Percentiles rank a stretch among this genome's conserved stretches.
Conservation (phyloP, 169 alveolate genomes). For the Plasmodium cynomolgi region DNA sequence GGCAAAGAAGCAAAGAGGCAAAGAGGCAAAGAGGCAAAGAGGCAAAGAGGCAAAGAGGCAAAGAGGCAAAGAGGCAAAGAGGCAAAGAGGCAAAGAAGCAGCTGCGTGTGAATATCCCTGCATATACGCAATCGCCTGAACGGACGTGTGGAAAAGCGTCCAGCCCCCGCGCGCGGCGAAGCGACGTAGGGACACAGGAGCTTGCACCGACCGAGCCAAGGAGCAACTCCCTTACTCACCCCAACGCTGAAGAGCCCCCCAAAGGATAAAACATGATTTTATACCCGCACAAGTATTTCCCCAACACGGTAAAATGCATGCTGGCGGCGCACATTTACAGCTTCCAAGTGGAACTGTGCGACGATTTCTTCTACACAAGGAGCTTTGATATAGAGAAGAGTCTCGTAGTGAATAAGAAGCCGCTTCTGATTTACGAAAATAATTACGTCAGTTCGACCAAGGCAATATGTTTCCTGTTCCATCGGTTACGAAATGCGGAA, state of each 20-base stretch:
- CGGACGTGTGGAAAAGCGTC: neutral
- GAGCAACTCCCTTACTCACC: neutral
- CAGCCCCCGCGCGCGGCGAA: neutral
- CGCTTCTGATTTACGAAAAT: conserved; percentile 39
- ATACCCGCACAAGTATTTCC: conserved; percentile 49
- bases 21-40: no score
- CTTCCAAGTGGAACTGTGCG: conserved; percentile 41
- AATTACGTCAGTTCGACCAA: conserved; percentile 55
- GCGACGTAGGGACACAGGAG: neutral
- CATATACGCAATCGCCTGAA: neutral
- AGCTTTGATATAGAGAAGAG: conserved; percentile 30
- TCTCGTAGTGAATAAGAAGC: conserved; percentile 34
- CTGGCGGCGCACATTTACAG: conserved; percentile 70
- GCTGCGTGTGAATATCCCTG: neutral
- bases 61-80: no score
- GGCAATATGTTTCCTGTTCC: conserved; percentile 73
- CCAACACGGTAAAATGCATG: conserved; percentile 59
- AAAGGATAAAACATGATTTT: conserved; percentile 3
- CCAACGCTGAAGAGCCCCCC: neutral
- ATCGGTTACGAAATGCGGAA: conserved; percentile 44
- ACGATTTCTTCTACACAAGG: conserved; percentile 51
- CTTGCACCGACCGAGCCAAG: neutral
- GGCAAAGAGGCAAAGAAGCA: neutral
- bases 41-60: neutral
- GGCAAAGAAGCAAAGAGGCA: no score